Percentiles rank a stretch among this genome's conserved stretches.
Conservation (phyloP, 2,329 filamentous ascomycete genomes). For the Nigrograna mackinnonii region DNA sequence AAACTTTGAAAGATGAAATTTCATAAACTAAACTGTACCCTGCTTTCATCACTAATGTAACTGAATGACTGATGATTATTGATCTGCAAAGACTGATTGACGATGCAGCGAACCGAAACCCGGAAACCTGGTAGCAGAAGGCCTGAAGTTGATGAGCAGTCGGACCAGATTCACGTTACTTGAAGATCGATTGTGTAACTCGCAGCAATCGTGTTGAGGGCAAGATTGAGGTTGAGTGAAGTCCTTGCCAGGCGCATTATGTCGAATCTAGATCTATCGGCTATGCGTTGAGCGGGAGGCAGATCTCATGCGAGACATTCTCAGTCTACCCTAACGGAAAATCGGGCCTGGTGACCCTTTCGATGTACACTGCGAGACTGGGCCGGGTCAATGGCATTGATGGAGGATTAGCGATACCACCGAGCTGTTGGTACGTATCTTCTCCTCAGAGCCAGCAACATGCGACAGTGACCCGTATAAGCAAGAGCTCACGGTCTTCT, state of each 20-base stretch:
- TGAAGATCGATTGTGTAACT: constrained; percentile 11
- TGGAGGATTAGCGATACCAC: too few species aligned
- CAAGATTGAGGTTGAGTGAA: too few species aligned
- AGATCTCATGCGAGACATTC: constrained; percentile 8
- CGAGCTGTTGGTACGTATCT: too few species aligned
- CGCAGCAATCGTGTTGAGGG: constrained; percentile 7
- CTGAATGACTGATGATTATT: constrained; percentile 10
- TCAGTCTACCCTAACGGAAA: constrained; percentile 4
- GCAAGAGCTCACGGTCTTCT: too few species aligned
- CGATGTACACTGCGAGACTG: too few species aligned
- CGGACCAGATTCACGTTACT: constrained; percentile 10
- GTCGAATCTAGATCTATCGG: constrained; percentile 1
- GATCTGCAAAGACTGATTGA: constrained; percentile 15
- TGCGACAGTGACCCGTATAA: too few species aligned
- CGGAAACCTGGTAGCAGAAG: constrained; percentile 14
- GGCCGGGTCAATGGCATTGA: too few species aligned
- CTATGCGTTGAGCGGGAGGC: not conserved
- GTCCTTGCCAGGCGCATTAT: too few species aligned
- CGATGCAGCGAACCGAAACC: constrained; percentile 9
- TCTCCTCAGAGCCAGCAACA: too few species aligned
- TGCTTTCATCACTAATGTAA: constrained; percentile 1
- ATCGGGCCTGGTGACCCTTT: constrained; percentile 10
- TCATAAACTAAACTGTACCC: constrained; percentile 6
- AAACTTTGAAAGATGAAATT: constrained; percentile 5
- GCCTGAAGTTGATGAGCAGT: constrained; percentile 7